phyloP scores from a whole-genome alignment of 306 rosid genomes.

The Cajanus cajan region DNA sequence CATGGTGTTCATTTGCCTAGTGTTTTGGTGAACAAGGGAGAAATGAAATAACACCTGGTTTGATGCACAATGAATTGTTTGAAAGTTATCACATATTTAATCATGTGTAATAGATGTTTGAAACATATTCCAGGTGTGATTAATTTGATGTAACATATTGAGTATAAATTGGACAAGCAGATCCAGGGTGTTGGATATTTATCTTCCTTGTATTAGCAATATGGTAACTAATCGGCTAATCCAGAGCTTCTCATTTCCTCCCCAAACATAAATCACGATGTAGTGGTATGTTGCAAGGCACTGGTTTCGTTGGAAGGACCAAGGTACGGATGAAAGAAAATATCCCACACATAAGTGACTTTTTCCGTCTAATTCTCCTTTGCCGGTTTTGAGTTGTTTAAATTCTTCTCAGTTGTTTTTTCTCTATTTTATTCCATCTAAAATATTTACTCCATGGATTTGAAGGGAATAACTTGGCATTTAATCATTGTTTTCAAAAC shows the following conservation, averaged over 20 bases:
- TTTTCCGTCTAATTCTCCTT: not conserved
- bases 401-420: too few species aligned
- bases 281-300: not conserved
- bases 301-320: not conserved
- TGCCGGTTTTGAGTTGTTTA: not conserved
- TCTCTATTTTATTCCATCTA: too few species aligned
- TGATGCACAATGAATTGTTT: conserved; percentile 16
- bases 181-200: not conserved
- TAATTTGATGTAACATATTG: conserved; percentile 2
- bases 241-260: not conserved
- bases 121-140: not conserved
- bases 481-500: not conserved
- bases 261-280: not conserved
- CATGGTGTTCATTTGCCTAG: conserved; percentile 10
- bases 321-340: not conserved
- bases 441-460: too few species aligned
- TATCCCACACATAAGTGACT: not conserved
- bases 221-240: not conserved
- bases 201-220: not conserved
- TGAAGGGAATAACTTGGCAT: too few species aligned
- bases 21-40: conserved; percentile 14
- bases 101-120: not conserved
- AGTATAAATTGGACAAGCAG: not conserved
- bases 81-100: conserved; percentile 12
- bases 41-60: conserved; percentile 16